Evolutionary conservation across 306 rosid genomes (phyloP), one percentile per base, ranked within the genome.

Genomic region (Malus asiatica): DNA sequence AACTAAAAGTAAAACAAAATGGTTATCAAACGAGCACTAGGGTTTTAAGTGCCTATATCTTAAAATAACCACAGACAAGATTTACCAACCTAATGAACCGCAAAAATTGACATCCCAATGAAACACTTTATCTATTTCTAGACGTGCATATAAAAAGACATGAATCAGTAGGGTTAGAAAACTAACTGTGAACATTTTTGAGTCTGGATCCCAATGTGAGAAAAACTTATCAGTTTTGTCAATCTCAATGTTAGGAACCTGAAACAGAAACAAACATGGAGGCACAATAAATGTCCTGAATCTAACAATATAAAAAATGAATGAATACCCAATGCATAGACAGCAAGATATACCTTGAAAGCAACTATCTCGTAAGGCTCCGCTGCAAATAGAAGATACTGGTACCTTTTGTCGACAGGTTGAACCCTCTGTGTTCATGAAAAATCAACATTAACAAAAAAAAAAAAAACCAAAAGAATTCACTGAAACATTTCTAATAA

Each of bases 121-220:
- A 46, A 5, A 42, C 45, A 42, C 19, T 19, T 11, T 2, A 9
- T 52, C 9, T 5, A 11, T 33, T 58, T 66, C n/a, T 57, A 33
- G 38, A 6, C 22, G 66, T 55, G 25, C 59, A 35, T 45, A 22
- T 13, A 53, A 52, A n/a, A 45, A 8, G 6, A 44, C 18, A 60
- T 33, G 73, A 78, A 52, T 78, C 62, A 73, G 48, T 12, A 16
- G 55, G 60, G 14, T 46, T 58, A 72, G 22, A 68, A 65, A 63
- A 86, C 91, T 76, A 61, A 94, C 97, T 72, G 98, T 92, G 84
- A 92, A 95, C 98, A 95, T 92, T 88, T 92, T 95, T 0, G 96
- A 89, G 84, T 95, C 97, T 23, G 96, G 97, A 84, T 95, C 98
- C 98, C 98, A 95, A 78, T 95, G 96, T 4, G 99, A 89, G 90